phyloP scores from a whole-genome alignment of 345 rosid species.

The Syzygium aromaticum region DNA sequence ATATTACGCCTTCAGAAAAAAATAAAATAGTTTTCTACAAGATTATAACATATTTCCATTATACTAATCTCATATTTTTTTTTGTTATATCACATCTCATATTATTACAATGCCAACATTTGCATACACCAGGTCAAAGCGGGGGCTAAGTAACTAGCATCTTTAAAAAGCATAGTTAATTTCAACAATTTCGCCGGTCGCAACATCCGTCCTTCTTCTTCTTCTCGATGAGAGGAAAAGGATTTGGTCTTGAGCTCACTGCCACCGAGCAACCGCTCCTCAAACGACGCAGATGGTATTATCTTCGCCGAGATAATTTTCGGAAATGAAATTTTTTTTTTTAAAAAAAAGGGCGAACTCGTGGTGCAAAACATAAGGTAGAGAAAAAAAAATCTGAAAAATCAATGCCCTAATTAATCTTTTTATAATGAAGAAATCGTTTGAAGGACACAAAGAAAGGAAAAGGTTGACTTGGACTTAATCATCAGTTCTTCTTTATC shows the following conservation, averaged over 20 bases:
- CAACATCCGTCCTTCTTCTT: too few relatives aligned
- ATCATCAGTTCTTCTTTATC: not conserved
- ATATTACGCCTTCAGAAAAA: not conserved
- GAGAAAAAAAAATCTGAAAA: not conserved
- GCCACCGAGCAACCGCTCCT: too few relatives aligned
- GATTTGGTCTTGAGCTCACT: too few relatives aligned
- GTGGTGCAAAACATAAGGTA: not conserved
- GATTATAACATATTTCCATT: rapidly evolving
- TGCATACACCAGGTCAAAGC: rapidly evolving
- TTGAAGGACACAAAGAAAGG: not conserved
- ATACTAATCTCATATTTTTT: rapidly evolving
- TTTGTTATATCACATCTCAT: rapidly evolving
- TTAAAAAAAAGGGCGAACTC: not conserved
- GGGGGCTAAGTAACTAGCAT: not conserved
- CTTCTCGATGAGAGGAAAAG: too few relatives aligned
- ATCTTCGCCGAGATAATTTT: not conserved
- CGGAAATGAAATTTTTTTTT: not conserved
- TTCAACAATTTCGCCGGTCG: too few relatives aligned
- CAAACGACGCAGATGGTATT: not conserved
- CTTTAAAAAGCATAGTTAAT: not conserved
- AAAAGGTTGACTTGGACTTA: not conserved
- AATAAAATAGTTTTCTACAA: rapidly evolving
- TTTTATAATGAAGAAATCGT: not conserved
- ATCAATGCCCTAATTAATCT: not conserved
- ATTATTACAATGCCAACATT: rapidly evolving